Percentiles rank a stretch among this genome's conserved stretches.
These are phyloP conservation scores for Phlyctochytrium planicorne DNA, from an alignment of 192 early-diverging fungal genomes.

Conservation along the genomic window DNA sequence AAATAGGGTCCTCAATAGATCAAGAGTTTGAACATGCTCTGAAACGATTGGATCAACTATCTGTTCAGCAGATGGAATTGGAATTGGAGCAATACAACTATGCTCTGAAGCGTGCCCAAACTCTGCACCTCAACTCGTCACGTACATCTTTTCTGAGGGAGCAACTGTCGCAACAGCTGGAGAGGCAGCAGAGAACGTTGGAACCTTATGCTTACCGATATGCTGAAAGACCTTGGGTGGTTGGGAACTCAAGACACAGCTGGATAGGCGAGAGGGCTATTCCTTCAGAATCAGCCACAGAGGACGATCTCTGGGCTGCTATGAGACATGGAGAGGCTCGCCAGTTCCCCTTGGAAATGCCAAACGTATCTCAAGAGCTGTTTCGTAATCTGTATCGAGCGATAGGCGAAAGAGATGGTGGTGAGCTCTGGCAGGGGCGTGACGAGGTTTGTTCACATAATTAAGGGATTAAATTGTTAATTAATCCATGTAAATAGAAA, in stretches of 20 bases:
- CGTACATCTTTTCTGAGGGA: not conserved
- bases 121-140: not conserved
- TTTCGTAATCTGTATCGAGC: constrained; percentile 14
- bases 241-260: not conserved
- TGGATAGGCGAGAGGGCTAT: not conserved
- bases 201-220: not conserved
- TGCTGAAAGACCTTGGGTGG: not conserved
- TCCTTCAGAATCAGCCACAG: not conserved
- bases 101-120: not conserved
- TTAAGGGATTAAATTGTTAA: too few relatives aligned
- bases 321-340: constrained; percentile 24
- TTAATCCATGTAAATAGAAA: too few relatives aligned
- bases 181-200: not conserved
- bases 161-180: not conserved
- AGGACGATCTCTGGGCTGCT: constrained; percentile 19
- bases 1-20: too few relatives aligned
- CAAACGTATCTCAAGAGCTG: constrained; percentile 8
- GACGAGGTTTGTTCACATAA: not conserved
- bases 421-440: constrained; percentile 5
- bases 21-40: too few relatives aligned
- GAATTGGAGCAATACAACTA: not conserved
- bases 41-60: not conserved
- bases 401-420: constrained; percentile 14
- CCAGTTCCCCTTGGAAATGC: constrained; percentile 21
- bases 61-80: not conserved